These are phyloP conservation scores for Ustilago nuda DNA, from an alignment of 1,284 basidiomycete genomes.

Conservation along the genomic window DNA sequence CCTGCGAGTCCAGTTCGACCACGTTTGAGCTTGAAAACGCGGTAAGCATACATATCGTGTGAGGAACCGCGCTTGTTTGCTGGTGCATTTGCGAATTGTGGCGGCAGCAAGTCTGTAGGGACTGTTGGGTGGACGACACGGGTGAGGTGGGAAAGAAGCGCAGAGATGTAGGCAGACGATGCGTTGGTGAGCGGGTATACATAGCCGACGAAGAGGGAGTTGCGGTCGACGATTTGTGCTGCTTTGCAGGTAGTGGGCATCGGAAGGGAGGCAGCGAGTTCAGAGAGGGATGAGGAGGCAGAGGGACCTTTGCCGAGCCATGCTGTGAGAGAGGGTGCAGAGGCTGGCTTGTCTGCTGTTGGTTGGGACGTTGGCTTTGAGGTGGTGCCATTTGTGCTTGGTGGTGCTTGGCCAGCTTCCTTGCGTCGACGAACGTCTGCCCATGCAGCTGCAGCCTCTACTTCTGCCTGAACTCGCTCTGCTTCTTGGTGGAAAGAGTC, in stretches of 20 bases:
- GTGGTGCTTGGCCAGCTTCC: slow-evolving; percentile 15
- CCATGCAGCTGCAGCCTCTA: slow-evolving; percentile 45
- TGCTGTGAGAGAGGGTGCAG: slow-evolving; percentile 36
- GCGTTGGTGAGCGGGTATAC: slow-evolving; percentile 59
- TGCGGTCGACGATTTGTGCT: slow-evolving; percentile 63
- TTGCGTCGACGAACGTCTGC: slow-evolving; percentile 38
- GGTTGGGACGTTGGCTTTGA: background rate
- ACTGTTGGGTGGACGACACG: slow-evolving; percentile 63
- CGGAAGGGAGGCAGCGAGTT: slow-evolving; percentile 44
- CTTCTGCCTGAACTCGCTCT: slow-evolving; percentile 37
- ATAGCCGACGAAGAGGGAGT: slow-evolving; percentile 66
- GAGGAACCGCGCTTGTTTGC: slow-evolving; percentile 52
- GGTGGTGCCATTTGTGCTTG: background rate
- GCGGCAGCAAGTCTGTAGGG: slow-evolving; percentile 51
- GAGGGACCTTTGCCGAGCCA: slow-evolving; percentile 55
- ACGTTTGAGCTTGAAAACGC: slow-evolving; percentile 60
- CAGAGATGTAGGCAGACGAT: slow-evolving; percentile 37
- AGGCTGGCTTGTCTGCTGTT: background rate
- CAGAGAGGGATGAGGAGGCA: slow-evolving; percentile 36
- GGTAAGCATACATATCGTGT: slow-evolving; percentile 67
- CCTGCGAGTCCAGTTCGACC: slow-evolving; percentile 58
- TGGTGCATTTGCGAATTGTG: slow-evolving; percentile 54
- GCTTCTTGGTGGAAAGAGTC: slow-evolving; percentile 38
- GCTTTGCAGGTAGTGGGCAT: slow-evolving; percentile 53
- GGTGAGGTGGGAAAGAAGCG: slow-evolving; percentile 59